Evolutionary conservation across 1,139 yeast genomes (phyloP), one percentile per base, ranked within the genome.

Genomic region (Debaryomyces robertsiae): DNA sequence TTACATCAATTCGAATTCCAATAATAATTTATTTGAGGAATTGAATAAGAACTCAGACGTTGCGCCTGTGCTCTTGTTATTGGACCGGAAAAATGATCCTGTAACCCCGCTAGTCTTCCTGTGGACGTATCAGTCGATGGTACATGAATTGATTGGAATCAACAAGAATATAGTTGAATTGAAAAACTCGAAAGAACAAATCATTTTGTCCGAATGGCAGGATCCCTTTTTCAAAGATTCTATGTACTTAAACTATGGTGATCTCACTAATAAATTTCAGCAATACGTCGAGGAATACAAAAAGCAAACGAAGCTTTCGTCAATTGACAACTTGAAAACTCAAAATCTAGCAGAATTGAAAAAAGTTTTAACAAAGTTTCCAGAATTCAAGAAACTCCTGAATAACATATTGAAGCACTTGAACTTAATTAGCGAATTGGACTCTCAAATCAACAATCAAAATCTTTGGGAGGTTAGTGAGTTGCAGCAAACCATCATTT

Each of bases 101-200:
- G 73, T 91, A 23, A 93, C 99, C 0, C 98, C 99, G 1, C 69
- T 93, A 33, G 65, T 93, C 36, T 79, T 84, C 30, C 98, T 98
- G 2, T 93, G 99, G 99, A 91, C 98, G 0, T 93, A 90, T 62
- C 98, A 93, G 58, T 88, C 97, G 2, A 93, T 94, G 98, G 88
- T 93, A 13, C 96, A 93, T 60, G 98, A 94, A 58, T 75, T 89
- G 27, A 69, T 93, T 30, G 95, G 93, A 1, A 86, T 93, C 44
- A 68, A 73, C 15, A 84, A 89, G 57, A 93, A 93, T 53, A 77
- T 93, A 4, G 96, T 89, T 2, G 83, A 81, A 47, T 61, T 91
- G 40, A 66, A 41, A 9, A 53, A 42, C 3, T 46, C 57, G 6
- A 48, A 52, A 3, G 70, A 65, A 39, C 66, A 63, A 41, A 50